Percentiles rank a stretch among this genome's conserved stretches.
Evolutionary conservation across 345 rosid genomes (phyloP).

Genomic region (Citrus australasica): DNA sequence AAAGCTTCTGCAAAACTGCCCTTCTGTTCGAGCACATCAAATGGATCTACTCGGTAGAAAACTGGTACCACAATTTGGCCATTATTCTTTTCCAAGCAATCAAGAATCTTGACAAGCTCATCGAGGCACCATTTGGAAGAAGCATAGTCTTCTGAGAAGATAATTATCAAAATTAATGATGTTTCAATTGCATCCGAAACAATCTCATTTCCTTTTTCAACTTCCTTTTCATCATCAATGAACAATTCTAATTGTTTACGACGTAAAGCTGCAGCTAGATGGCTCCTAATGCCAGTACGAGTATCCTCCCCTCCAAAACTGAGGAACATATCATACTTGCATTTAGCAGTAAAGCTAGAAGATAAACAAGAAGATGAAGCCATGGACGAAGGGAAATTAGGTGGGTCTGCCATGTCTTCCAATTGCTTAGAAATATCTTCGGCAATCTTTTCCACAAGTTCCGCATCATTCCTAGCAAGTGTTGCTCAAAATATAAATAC

Average conservation of each 20-base stretch:
- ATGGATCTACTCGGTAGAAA: not conserved
- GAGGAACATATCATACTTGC: not conserved
- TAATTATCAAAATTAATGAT: not conserved
- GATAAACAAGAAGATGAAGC: not conserved
- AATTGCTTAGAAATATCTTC: no score
- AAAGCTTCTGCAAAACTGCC: not conserved
- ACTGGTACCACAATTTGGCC: not conserved
- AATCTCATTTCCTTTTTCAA: not conserved
- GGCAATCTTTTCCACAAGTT: not conserved
- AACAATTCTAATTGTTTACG: not conserved
- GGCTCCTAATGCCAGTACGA: not conserved
- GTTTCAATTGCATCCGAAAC: not conserved
- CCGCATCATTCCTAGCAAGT: not conserved
- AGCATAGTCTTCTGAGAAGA: not conserved
- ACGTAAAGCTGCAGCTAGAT: not conserved
- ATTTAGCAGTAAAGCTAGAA: no score
- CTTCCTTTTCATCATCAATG: not conserved
- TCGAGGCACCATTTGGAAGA: not conserved
- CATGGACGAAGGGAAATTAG: not conserved
- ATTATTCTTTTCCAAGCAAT: not conserved
- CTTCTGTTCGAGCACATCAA: not conserved
- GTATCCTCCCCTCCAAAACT: constrained; percentile 5
- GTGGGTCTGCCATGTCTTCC: no score
- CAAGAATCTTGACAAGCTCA: constrained; percentile 3
- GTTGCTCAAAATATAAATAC: no score